phyloP scores from a whole-genome alignment of 2,329 filamentous ascomycete genomes.

The Colletotrichum tropicicola region DNA sequence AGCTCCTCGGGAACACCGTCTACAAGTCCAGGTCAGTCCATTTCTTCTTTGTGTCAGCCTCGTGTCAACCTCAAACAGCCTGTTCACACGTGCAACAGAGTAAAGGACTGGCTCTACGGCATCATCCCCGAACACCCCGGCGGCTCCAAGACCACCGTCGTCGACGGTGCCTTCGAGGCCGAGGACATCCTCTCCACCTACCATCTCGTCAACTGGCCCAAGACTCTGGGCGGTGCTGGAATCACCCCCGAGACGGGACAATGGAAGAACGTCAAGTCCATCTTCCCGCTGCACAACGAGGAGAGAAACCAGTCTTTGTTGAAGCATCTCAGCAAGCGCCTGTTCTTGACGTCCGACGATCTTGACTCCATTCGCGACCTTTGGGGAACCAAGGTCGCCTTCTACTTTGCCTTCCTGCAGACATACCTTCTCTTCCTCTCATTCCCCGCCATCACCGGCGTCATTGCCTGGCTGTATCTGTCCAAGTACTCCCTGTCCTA shows the following conservation, averaged over 20 bases:
- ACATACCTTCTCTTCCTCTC: slow-evolving; percentile 77
- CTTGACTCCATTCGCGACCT: slow-evolving; percentile 69
- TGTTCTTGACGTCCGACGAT: slow-evolving; percentile 59
- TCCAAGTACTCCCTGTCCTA: slow-evolving; percentile 77
- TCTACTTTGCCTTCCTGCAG: slow-evolving; percentile 86
- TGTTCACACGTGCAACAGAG: too few species aligned
- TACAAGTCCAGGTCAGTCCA: slow-evolving; percentile 69
- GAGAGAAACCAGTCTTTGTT: slow-evolving; percentile 64
- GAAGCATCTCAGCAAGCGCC: slow-evolving; percentile 61
- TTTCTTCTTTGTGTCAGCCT: background rate
- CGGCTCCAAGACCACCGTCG: slow-evolving; percentile 59
- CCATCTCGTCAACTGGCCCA: slow-evolving; percentile 69
- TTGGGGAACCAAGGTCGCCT: slow-evolving; percentile 75
- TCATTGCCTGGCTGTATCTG: slow-evolving; percentile 74
- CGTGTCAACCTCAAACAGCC: background rate
- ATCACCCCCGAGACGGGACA: slow-evolving; percentile 66
- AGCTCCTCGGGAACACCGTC: slow-evolving; percentile 70
- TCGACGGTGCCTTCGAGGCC: slow-evolving; percentile 63
- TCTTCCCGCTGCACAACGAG: slow-evolving; percentile 72
- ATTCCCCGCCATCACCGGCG: slow-evolving; percentile 74
- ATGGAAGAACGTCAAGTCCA: slow-evolving; percentile 68
- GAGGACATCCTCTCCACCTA: slow-evolving; percentile 78
- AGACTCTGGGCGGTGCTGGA: slow-evolving; percentile 67
- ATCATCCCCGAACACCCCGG: slow-evolving; percentile 71
- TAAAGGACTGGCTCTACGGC: slow-evolving; percentile 80